Conservation (phyloP, 306 rosid genomes). For the Quillaja saponaria region DNA sequence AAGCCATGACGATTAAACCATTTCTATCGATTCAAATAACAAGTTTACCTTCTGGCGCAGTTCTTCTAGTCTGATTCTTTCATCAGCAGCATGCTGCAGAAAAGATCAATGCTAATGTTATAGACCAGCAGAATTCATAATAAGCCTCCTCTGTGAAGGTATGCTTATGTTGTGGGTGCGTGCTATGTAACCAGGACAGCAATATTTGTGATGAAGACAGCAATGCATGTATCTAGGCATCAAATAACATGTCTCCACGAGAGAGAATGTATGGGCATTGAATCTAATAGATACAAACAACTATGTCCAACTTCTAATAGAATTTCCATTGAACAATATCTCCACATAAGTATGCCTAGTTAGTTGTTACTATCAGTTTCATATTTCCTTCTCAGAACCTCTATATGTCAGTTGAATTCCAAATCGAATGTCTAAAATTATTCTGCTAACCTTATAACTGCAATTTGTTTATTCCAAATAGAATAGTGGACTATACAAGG, state of each 20-base stretch:
- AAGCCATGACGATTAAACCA: slow-evolving; percentile 28
- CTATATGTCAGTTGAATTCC: neutral
- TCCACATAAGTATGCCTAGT: slow-evolving; percentile 2
- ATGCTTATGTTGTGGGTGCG: no score
- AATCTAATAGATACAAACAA: slow-evolving; percentile 13
- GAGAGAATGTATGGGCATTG: neutral
- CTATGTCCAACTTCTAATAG: slow-evolving; percentile 8
- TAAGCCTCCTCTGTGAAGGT: no score
- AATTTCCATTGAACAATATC: slow-evolving; percentile 13
- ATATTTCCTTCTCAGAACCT: slow-evolving; percentile 2
- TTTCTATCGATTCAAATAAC: slow-evolving; percentile 27
- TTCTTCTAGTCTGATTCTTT: slow-evolving; percentile 89
- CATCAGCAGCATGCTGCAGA: slow-evolving; percentile 94
- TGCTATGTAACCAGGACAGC: slow-evolving; percentile 8
- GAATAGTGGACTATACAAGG: neutral
- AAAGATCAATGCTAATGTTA: no score
- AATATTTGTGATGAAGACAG: neutral
- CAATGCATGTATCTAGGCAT: slow-evolving; percentile 9
- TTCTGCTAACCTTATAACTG: no score
- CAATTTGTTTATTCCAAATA: no score
- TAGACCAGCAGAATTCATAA: no score
- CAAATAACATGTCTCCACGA: neutral
- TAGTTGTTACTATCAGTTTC: slow-evolving; percentile 12
- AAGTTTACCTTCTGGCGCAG: slow-evolving; percentile 73
- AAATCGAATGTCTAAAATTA: no score